Base-by-base conservation (phyloP, 2,329 filamentous ascomycete species). In the Claviceps africana region DNA sequence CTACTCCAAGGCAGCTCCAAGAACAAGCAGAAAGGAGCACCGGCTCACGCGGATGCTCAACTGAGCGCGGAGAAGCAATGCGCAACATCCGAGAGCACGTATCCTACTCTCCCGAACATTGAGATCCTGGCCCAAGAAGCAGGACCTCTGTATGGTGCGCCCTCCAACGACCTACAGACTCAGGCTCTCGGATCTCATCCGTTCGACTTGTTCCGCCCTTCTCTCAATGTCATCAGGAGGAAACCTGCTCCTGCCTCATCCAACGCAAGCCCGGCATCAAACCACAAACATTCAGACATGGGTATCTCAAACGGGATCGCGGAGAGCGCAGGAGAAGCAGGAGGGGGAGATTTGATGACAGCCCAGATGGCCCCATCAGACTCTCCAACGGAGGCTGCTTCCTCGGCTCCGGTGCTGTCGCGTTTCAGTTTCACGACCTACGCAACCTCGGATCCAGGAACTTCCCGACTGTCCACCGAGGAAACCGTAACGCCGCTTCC, bases 371-470 rank as follows among this genome's bases (percentile, higher is more conserved):
- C 25, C 39, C 54, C 63, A 43, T 43, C 47, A 25, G 55, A 47
- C 30, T 48, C 50, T 11, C 30, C 37, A 25, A 9, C 64, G 21
- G 61, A 69, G 13, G 60, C 64, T 54, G 53, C 74, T 39, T 11
- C 73, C 39, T 11, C 73, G 70, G 65, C 69, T 13, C 74, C 78
- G 53, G 78, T 78, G 6, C 65, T 70, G 2, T 84, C 80, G 48
- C 76, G 78, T 46, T 85, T 84, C 64, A 85, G 81, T 65, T 70
- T 77, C 56, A 82, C 78, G 8, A 84, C 80, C 2, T 81, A 77
- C 59, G 73, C 76, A 25, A 78, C 79, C 2, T 75, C 78, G 1
- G 53, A 57, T 42, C 51, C 59, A 30, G 62, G 59, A 30, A 61
- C 64, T 13, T 62, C 67, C 39, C 56, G 53, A 33, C 56, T 58